phyloP scores from a whole-genome alignment of 2,329 filamentous ascomycete species.

The Calonectria hongkongensis region DNA sequence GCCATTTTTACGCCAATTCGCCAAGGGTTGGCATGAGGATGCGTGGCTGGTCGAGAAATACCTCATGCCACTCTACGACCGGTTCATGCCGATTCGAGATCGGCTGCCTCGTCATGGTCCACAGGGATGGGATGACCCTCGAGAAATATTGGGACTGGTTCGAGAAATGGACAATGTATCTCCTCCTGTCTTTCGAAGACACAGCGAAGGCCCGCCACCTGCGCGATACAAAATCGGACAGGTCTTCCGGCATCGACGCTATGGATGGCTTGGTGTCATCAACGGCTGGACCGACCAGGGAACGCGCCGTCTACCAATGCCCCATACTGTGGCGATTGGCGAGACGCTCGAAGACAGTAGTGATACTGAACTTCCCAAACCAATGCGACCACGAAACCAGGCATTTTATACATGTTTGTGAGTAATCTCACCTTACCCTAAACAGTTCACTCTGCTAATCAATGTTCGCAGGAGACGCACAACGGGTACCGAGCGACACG shows the following conservation, averaged over 20 bases:
- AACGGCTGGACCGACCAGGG: slow-evolving; percentile 86
- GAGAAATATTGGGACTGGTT: slow-evolving; percentile 59
- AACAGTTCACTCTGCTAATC: slow-evolving; percentile 27
- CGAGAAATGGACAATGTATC: slow-evolving; percentile 66
- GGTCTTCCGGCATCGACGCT: slow-evolving; percentile 88
- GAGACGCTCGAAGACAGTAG: slow-evolving; percentile 54
- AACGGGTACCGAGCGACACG: slow-evolving; percentile 58
- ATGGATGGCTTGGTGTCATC: slow-evolving; percentile 86
- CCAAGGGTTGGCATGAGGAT: slow-evolving; percentile 74
- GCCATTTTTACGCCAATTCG: slow-evolving; percentile 73
- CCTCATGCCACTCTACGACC: slow-evolving; percentile 75
- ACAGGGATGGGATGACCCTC: slow-evolving; percentile 56
- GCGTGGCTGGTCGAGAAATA: slow-evolving; percentile 81
- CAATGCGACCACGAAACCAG: slow-evolving; percentile 55
- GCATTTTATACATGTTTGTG: slow-evolving; percentile 91
- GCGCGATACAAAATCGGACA: slow-evolving; percentile 82
- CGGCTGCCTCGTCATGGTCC: slow-evolving; percentile 53
- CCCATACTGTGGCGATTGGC: slow-evolving; percentile 53
- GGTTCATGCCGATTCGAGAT: slow-evolving; percentile 59
- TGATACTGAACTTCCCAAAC: slow-evolving; percentile 54
- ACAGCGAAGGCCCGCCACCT: slow-evolving; percentile 47
- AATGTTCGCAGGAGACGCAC: slow-evolving; percentile 53
- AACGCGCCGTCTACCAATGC: slow-evolving; percentile 53
- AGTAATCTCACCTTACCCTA: slow-evolving; percentile 62
- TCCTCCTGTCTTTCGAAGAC: slow-evolving; percentile 60